Evolutionary conservation across 2,329 filamentous ascomycete genomes (phyloP).

Genomic region (Claviceps africana): DNA sequence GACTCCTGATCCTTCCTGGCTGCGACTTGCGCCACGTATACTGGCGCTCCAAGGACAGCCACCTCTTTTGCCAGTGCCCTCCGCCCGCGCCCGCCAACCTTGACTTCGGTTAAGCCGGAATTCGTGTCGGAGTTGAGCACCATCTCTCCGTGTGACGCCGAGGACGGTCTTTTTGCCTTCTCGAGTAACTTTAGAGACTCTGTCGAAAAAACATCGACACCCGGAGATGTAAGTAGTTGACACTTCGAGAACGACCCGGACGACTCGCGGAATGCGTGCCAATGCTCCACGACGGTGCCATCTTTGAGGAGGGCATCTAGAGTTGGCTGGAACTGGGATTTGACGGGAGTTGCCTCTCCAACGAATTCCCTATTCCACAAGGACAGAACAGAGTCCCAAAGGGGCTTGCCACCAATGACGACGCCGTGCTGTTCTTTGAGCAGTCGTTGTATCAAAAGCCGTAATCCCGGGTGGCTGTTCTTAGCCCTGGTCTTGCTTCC

Average conservation of each 20-base stretch:
- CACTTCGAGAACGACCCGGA: slow-evolving; percentile 30
- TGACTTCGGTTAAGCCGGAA: slow-evolving; percentile 5
- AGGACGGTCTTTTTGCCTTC: slow-evolving; percentile 30
- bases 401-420: slow-evolving; percentile 35
- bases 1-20: slow-evolving; percentile 17
- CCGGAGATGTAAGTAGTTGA: slow-evolving; percentile 28
- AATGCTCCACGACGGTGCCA: slow-evolving; percentile 24
- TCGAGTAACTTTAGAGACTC: slow-evolving; percentile 30
- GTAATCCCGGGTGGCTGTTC: neutral
- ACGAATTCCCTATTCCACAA: slow-evolving; percentile 30
- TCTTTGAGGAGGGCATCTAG: slow-evolving; percentile 24
- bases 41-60: slow-evolving; percentile 35
- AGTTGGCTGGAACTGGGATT: slow-evolving; percentile 24
- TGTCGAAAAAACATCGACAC: slow-evolving; percentile 27
- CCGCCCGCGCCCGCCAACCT: slow-evolving; percentile 18
- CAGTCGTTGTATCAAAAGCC: slow-evolving; percentile 15
- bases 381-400: slow-evolving; percentile 33
- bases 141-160: neutral
- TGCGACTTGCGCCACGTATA: slow-evolving; percentile 29
- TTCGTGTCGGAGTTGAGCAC: neutral
- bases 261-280: slow-evolving; percentile 28
- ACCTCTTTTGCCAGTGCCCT: slow-evolving; percentile 26
- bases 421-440: slow-evolving; percentile 26
- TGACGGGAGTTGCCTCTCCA: slow-evolving; percentile 25
- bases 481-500: neutral